Evolutionary conservation across 352 stramenopile species (phyloP).

Genomic region (Pythium plurisporium): DNA sequence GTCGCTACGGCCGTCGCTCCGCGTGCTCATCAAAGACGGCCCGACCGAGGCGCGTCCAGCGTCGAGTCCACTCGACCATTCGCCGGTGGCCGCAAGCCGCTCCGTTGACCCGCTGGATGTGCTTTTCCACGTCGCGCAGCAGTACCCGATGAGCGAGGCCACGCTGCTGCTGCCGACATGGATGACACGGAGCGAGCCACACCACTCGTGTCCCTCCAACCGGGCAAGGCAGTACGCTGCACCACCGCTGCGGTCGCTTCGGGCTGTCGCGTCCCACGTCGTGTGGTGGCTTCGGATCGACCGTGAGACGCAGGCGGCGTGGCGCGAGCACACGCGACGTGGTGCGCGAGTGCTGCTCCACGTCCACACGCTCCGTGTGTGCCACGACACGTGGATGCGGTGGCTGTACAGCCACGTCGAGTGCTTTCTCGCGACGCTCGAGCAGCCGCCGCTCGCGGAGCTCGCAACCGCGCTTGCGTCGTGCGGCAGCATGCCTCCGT

Average conservation of each 20-base stretch:
- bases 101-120: background rate
- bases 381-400: background rate
- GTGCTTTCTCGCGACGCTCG: constrained; percentile 5
- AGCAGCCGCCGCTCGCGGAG: background rate
- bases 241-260: background rate
- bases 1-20: background rate
- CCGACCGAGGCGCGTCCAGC: background rate
- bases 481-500: no score
- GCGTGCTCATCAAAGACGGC: background rate
- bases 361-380: background rate
- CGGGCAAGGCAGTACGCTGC: no score
- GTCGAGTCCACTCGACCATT: background rate
- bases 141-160: background rate
- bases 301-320: background rate
- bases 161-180: background rate
- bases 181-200: background rate
- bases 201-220: no score
- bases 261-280: constrained; percentile 4
- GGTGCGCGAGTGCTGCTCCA: constrained; percentile 2
- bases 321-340: background rate
- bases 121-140: background rate
- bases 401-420: constrained; percentile 12
- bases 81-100: background rate
- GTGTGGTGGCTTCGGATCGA: constrained; percentile 10
- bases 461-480: background rate